Percentiles rank a stretch among this genome's conserved stretches.
Conservation (phyloP, 2,329 filamentous ascomycete species). For the Arthroderma sp. region DNA sequence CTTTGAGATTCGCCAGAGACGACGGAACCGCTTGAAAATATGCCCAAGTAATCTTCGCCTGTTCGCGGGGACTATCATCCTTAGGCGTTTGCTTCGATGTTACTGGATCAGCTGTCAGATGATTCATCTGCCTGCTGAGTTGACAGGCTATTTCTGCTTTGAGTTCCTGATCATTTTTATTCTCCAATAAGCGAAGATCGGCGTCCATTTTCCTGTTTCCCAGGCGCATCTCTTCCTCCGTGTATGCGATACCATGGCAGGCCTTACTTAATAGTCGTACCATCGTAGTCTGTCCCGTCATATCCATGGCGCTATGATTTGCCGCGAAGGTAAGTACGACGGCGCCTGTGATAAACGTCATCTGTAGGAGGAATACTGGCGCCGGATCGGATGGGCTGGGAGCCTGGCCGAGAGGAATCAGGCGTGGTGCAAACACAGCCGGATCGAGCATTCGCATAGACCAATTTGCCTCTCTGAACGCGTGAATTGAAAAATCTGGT, state of each 20-base stretch:
- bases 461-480: constrained; percentile 26
- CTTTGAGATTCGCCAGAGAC: constrained; percentile 32
- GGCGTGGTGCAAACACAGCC: constrained; percentile 28
- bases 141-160: constrained; percentile 23
- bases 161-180: constrained; percentile 18
- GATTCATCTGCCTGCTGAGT: neutral
- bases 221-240: constrained; percentile 28
- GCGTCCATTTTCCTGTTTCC: constrained; percentile 32
- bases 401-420: constrained; percentile 23
- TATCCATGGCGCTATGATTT: constrained; percentile 41
- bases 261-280: constrained; percentile 39
- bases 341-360: constrained; percentile 37
- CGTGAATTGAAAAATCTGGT: constrained; percentile 25
- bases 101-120: constrained; percentile 9
- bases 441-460: constrained; percentile 40
- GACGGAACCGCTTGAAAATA: constrained; percentile 33
- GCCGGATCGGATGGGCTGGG: constrained; percentile 12
- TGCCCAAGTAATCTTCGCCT: constrained; percentile 28
- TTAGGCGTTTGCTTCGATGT: constrained; percentile 4
- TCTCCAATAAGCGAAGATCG: constrained; percentile 30
- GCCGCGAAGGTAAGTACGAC: constrained; percentile 37
- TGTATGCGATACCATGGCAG: constrained; percentile 34
- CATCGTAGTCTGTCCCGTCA: constrained; percentile 36
- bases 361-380: constrained; percentile 37
- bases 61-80: constrained; percentile 7